Evolutionary conservation across 306 rosid genomes (phyloP), one percentile per base, ranked within the genome.

Genomic region (Acacia melanoxylon): DNA sequence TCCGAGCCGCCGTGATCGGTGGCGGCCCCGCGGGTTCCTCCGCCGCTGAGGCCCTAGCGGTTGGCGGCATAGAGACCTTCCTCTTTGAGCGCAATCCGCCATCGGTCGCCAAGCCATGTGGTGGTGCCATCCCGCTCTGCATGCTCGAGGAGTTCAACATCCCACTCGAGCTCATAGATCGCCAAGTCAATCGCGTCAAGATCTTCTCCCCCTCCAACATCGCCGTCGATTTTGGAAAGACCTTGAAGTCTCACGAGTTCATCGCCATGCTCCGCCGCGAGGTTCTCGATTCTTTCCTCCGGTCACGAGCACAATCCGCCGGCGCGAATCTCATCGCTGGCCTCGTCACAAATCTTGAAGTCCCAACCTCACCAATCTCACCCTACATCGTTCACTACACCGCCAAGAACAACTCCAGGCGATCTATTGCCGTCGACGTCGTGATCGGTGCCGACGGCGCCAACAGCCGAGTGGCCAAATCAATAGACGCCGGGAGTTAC

Each of bases 21-120:
- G 97, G 97, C 1, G 98, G 98, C 0, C 98, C 98, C 0, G 92
- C 98, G 2, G 98, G 98, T 4, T 91, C 97, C 74, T 94, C 98
- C 0, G 92, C 97, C 1, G 98, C 97, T 0, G 98, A 93, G 61
- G 97, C 97, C 13, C 77, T 94, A 13, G 97, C 97, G 0, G 27
- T 82, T 0, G 97, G 98, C 33, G 98, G 98, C 4, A 70, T 93
- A 1, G 98, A 94, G 74, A 91, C 95, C 19, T 94, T 91, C 48
- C 88, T 94, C 11, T 87, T 94, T 51, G 97, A 94, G 72, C 94
- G 98, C 1, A 86, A 81, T 51, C 92, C 92, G 4, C 92, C 97
- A 1, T 82, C 92, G 0, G 62, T 79, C 20, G 94, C 97, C 49
- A 94, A 94, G 58, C 98, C 98, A 15, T 94, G 98, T 88, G 98